Base-by-base conservation (phyloP, 2,329 filamentous ascomycete species). In the Colletotrichum sp. region DNA sequence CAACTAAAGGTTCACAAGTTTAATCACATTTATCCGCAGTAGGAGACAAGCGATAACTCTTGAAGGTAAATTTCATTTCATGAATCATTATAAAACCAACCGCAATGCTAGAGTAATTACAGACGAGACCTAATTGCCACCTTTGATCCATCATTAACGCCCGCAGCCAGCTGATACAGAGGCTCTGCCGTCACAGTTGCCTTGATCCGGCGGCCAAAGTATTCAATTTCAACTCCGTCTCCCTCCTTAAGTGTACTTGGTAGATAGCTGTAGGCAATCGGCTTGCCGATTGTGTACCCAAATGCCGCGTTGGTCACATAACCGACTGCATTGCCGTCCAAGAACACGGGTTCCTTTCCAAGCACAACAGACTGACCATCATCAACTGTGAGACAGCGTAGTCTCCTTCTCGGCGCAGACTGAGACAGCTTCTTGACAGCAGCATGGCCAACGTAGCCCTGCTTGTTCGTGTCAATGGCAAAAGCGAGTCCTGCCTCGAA, bases 231-330 rank as follows among this genome's bases (percentile, higher is more conserved):
- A 0, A 93, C 90, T 0, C 78, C 72, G 5, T 87, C 85, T 0
- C 90, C 90, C 59, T 90, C 87, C 0, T 69, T 73, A 3, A 92
- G 79, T 3, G 78, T 79, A 13, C 81, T 84, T 0, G 91, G 90
- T 15, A 93, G 82, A 83, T 90, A 92, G 0, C 90, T 88, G 80
- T 90, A 93, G 0, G 90, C 91, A 15, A 93, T 85, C 0, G 91
- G 91, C 81, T 89, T 91, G 30, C 90, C 82, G 12, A 93, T 80
- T 0, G 89, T 91, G 78, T 91, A 93, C 0, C 89, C 91, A 79
- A 92, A 93, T 0, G 89, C 90, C 2, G 91, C 88, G 68, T 87
- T 93, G 3, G 91, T 92, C 30, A 93, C 85, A 76, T 93, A 93
- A 0, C 92, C 91, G 1, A 84, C 84, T 0, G 87, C 78, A 70